Evolutionary conservation across 768 basidiomycete species (phyloP).

Genomic region (Mycena venus): DNA sequence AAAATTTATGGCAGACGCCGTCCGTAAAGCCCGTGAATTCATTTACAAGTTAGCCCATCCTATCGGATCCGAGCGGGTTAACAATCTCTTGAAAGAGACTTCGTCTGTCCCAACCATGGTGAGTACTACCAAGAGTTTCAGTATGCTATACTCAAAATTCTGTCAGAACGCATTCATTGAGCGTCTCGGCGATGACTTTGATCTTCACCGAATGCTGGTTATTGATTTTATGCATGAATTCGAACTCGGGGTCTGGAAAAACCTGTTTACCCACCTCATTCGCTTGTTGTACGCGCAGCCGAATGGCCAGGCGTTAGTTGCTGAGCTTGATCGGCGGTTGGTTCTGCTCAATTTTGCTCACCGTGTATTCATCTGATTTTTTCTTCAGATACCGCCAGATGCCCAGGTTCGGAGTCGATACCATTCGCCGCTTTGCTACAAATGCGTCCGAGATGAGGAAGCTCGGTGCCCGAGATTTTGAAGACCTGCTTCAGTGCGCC

Average conservation of each 20-base stretch:
- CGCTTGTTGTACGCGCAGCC: slow-evolving; percentile 43
- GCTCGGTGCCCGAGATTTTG: slow-evolving; percentile 44
- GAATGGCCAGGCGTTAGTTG: slow-evolving; percentile 23
- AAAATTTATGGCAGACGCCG: background rate
- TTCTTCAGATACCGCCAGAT: slow-evolving; percentile 33
- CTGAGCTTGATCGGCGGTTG: slow-evolving; percentile 42
- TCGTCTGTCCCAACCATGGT: slow-evolving; percentile 22
- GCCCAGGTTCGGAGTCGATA: slow-evolving; percentile 32
- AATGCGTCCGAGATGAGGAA: slow-evolving; percentile 44
- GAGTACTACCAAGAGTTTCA: background rate
- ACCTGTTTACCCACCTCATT: slow-evolving; percentile 49
- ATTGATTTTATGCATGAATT: slow-evolving; percentile 55
- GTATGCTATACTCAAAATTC: background rate
- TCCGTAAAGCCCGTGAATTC: background rate
- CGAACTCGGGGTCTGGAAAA: slow-evolving; percentile 54
- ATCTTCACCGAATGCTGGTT: slow-evolving; percentile 43
- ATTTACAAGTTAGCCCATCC: background rate
- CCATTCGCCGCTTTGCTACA: slow-evolving; percentile 41
- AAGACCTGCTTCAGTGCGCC: slow-evolving; percentile 49
- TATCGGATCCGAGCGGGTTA: background rate
- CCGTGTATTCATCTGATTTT: background rate
- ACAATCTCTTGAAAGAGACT: slow-evolving; percentile 5
- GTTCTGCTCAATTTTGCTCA: background rate
- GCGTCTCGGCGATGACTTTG: slow-evolving; percentile 34
- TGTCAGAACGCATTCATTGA: slow-evolving; percentile 53